Evolutionary conservation across 2,329 filamentous ascomycete species (phyloP), one percentile per base, ranked within the genome.

Genomic region (Teratosphaeria nubilosa): DNA sequence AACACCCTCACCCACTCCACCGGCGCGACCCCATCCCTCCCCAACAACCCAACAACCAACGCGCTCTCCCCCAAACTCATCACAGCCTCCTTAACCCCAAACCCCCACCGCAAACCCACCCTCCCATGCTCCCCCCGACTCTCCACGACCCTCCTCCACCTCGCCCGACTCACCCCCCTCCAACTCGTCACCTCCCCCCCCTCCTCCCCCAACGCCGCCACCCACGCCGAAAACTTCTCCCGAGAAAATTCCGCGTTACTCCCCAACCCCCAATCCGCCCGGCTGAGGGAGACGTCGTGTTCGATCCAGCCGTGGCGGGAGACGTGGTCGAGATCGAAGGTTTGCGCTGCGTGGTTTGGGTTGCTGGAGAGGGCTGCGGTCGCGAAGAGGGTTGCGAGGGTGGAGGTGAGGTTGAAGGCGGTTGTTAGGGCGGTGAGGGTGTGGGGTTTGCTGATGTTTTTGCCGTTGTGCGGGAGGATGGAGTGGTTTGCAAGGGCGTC

Each of bases 31-130:
- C 68, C 70, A 14, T 67, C 66, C 53, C 68, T 60, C 30, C 66
- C 66, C 62, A 73, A 65, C 1, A 66, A 64, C 16, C 63, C 65
- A 16, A 72, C 55, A 51, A 69, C 72, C 2, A 72, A 54, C 1
- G 67, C 69, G 0, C 68, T 72, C 62, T 73, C 70, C 25, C 67
- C 68, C 55, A 68, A 70, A n/a, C 65, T 66, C 31, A 72, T 62
- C 30, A 72, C 54, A 45, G 68, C 65, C 51, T 72, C 65, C 25
- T 63, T 62, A 4, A 66, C 63, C 20, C 66, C 66, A 51, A 69
- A 72, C 1, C 62, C 64, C 59, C 72, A 70, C 16, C 5, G 16
- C 41, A 10, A 9, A 16, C 41, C 41, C 41, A 9, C 41, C 41
- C 41, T 48, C 16, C 22, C 65, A 58, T 7, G 66, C 66, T 56